Conservation (phyloP, 2,329 filamentous ascomycete genomes). For the Colletotrichum tropicale region DNA sequence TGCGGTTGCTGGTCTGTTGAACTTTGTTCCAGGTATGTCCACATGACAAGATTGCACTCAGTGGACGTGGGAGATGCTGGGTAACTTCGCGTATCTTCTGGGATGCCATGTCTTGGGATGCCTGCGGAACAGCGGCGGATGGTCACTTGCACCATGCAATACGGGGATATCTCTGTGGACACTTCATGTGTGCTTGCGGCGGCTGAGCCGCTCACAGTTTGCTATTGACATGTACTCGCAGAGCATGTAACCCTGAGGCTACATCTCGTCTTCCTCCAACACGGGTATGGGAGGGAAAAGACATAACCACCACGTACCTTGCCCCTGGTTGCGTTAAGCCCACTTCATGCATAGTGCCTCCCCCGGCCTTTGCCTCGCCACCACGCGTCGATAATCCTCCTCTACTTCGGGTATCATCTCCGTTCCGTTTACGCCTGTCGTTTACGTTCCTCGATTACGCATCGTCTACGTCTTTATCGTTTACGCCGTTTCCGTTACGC, state of each 20-base stretch:
- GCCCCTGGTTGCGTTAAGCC: not conserved
- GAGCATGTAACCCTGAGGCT: not conserved
- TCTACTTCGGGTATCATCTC: not conserved
- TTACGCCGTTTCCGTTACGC: not conserved
- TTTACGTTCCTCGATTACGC: not conserved
- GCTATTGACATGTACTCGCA: not conserved
- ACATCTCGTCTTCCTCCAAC: not conserved
- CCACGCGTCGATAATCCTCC: not conserved
- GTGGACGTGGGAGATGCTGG: not conserved
- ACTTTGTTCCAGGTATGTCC: not conserved
- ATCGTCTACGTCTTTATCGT: not conserved
- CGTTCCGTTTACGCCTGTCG: not conserved
- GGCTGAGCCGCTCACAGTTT: not conserved
- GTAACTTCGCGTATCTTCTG: not conserved
- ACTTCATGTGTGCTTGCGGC: not conserved
- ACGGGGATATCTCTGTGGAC: not conserved
- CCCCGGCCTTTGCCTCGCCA: not conserved
- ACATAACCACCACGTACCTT: not conserved
- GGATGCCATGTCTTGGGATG: not conserved
- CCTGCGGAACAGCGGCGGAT: not conserved
- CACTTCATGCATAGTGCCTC: not conserved
- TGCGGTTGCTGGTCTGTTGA: not conserved
- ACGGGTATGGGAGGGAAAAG: not conserved
- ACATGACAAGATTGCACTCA: not conserved
- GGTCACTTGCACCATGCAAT: not conserved